Percentiles rank a stretch among this genome's conserved stretches.
Evolutionary conservation across 768 basidiomycete species (phyloP).

Genomic region (Serendipita sp.): DNA sequence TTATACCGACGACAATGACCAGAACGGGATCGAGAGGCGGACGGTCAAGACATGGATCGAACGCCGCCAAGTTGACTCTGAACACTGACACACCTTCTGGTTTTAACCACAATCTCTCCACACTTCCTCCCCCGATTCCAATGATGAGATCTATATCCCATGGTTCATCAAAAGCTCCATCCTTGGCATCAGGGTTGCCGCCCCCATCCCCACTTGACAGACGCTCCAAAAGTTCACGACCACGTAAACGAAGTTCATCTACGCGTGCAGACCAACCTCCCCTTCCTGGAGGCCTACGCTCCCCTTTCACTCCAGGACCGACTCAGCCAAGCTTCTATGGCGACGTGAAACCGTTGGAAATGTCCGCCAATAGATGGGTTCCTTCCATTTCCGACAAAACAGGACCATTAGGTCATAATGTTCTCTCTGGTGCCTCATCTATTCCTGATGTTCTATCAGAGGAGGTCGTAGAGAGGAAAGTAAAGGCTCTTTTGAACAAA

Average conservation of each 20-base stretch:
- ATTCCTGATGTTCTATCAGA: constrained; percentile 16
- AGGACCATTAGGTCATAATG: neutral
- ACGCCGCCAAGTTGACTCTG: neutral
- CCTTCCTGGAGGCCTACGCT: neutral
- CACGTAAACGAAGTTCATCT: constrained; percentile 4
- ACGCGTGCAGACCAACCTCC: neutral
- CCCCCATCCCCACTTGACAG: neutral
- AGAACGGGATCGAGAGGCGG: constrained; percentile 2
- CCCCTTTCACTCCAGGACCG: neutral
- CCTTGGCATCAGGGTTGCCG: neutral
- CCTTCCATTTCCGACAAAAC: constrained; percentile 13
- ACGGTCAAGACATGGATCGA: neutral
- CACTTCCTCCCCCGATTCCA: neutral
- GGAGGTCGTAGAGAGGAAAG: constrained; percentile 30
- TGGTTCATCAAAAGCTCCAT: neutral
- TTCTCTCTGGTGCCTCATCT: constrained; percentile 1
- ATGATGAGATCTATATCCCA: neutral
- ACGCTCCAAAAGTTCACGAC: neutral
- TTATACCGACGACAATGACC: neutral
- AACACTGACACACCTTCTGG: neutral
- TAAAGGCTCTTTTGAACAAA: constrained; percentile 34
- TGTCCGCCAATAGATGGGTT: constrained; percentile 75
- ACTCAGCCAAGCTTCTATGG: constrained; percentile 23
- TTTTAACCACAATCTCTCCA: neutral
- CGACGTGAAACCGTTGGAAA: constrained; percentile 59